Base-by-base conservation (phyloP, 805 yeast genomes). In the Metschnikowia gelsemii region DNA sequence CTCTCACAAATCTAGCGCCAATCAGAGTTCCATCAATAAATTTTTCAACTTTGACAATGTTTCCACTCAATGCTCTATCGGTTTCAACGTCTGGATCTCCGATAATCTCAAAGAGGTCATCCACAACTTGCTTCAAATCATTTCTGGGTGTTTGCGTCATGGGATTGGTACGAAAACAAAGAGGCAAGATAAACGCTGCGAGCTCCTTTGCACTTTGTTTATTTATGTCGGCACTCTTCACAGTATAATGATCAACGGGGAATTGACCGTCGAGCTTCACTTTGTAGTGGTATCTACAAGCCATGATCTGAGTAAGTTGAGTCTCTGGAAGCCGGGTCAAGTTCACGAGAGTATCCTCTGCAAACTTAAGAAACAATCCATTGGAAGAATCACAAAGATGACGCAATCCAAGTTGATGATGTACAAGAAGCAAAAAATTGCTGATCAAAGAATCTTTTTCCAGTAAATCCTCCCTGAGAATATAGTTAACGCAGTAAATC, bases 261-360 rank as follows among this genome's bases (percentile, higher is more conserved):
- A 70, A 69, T 46, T 79, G 80, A 13, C 70, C 69, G 11, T 82
- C 87, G 8, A 78, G 68, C 1, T 81, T 66, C 3, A 89, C 66
- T 2, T 68, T 63, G 37, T 87, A 72, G 32, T 88, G 95, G 53
- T 83, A 88, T 8, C 85, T 73, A 58, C 99, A 93, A 47, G 80
- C 72, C 17, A 93, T 62, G 24, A 87, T 72, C 55, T 91, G 98
- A 7, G 87, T 73, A 34, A 91, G 59, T 32, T 88, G 93, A 7
- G 71, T 69, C 33, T 84, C 90, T 5, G 55, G 50, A 2, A 84
- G 72, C 4, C 72, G 72, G 6, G 70, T 63, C 20, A 76, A 60
- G 0, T 64, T 51, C 12, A 78, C 65, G 24, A 85, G 62, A 14
- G 75, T 70, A 7, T 69, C 66, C 50, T 88, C 84, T 0, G 83